Evolutionary conservation across 164 flowering plant genomes (phyloP), one percentile per base, ranked within the genome.

Genomic region (Macadamia integrifolia): DNA sequence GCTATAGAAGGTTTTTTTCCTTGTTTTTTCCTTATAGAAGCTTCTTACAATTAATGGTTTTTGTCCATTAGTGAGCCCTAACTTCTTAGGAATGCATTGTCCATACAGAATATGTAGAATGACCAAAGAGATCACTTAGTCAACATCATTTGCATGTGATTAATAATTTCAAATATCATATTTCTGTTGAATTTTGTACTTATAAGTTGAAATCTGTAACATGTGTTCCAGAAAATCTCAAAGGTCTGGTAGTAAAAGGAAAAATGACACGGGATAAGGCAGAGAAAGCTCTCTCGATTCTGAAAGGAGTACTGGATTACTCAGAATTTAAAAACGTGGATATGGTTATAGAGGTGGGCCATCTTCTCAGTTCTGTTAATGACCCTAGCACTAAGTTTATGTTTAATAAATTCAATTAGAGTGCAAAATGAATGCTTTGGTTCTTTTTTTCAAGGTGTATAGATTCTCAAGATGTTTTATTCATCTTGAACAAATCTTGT

Each of bases 271-370:
- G 75, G 64, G 89, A 83, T 49, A 86, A 88, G 76, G 90, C 88
- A 58, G 81, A 79, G 43, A 87, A 85, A 70, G 86, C 90, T 50
- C 80, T 92, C 43, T 83, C 82, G 53, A 72, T 80, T 77, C 81
- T 94, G 56, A 90, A 86, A 83, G 99, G 97, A 71, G 91, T 69
- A 55, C 43, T 90, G 78, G 97, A 94, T 69, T 94, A 94, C 76
- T 74, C 93, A 23, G 96, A 88, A 62, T 92, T 94, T 73, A 88
- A 83, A 71, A 80, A 86, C 77, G 96, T 88, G 50, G 99, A 94
- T 76, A 85, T 94, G 96, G 97, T 94, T 79, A 92, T 94, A 63
- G 99, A 92, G 96, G 99, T 90, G 40, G 35, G 81, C 46, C 31
- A 50, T 62, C 18, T 29, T 53, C 10, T 49, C 31, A 3, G 44